These are phyloP conservation scores for Tillandsia fasciculata DNA, from an alignment of 176 grass and related monocot species.

Conservation along the genomic window DNA sequence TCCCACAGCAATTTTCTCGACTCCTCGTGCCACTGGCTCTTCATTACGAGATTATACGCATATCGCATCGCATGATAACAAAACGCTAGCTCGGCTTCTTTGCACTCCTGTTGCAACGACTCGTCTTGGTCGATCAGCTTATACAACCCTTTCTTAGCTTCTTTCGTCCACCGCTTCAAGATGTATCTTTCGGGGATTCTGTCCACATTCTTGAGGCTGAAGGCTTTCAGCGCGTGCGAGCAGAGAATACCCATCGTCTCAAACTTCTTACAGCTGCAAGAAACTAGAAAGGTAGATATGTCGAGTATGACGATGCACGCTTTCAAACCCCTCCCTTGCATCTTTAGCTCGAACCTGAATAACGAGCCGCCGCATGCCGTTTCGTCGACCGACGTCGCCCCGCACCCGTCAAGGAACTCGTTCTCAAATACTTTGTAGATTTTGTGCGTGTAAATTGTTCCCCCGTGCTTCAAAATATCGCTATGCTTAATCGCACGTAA, in stretches of 20 bases:
- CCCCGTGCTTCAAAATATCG: slow-evolving; percentile 68
- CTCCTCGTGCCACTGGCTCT: slow-evolving; percentile 64
- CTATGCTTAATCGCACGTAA: slow-evolving; percentile 75
- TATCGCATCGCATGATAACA: slow-evolving; percentile 42
- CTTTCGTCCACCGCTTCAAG: slow-evolving; percentile 78
- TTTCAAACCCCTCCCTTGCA: slow-evolving; percentile 74
- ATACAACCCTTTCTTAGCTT: slow-evolving; percentile 61
- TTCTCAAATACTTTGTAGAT: slow-evolving; percentile 84
- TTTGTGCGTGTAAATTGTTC: slow-evolving; percentile 60
- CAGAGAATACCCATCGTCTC: slow-evolving; percentile 61
- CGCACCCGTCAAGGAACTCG: slow-evolving; percentile 75
- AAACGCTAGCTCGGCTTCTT: slow-evolving; percentile 65
- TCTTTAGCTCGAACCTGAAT: slow-evolving; percentile 67
- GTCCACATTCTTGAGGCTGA: slow-evolving; percentile 76
- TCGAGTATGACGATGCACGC: slow-evolving; percentile 57
- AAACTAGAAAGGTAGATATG: slow-evolving; percentile 53
- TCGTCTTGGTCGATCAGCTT: slow-evolving; percentile 51
- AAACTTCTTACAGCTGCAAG: slow-evolving; percentile 29
- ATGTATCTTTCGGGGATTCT: slow-evolving; percentile 69
- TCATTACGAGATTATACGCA: too few species aligned
- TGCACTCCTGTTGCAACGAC: slow-evolving; percentile 52
- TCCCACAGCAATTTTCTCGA: slow-evolving; percentile 82
- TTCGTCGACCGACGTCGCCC: slow-evolving; percentile 63
- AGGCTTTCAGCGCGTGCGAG: slow-evolving; percentile 66
- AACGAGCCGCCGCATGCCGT: slow-evolving; percentile 36